phyloP scores from a whole-genome alignment of 2,329 filamentous ascomycete genomes.

The Trichoderma aggressivum region DNA sequence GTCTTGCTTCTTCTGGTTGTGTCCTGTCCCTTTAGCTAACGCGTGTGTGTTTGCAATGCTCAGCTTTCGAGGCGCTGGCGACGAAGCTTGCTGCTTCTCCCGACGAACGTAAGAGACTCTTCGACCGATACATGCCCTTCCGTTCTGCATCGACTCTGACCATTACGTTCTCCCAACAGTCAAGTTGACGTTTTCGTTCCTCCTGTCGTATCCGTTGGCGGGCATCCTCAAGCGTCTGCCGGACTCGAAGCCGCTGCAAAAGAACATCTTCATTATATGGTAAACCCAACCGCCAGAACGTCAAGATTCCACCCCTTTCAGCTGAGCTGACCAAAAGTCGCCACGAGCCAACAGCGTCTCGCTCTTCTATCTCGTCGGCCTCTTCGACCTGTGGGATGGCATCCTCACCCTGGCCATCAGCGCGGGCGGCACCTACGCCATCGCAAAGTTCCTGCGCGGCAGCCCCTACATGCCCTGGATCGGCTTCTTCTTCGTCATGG shows the following conservation, averaged over 20 bases:
- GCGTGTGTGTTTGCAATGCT: neutral
- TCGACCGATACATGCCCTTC: neutral
- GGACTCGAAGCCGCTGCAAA: conserved; percentile 75
- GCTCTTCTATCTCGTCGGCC: conserved; percentile 86
- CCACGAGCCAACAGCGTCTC: conserved; percentile 55
- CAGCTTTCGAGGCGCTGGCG: conserved; percentile 37
- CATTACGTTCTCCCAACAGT: conserved; percentile 51
- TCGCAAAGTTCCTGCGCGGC: conserved; percentile 72
- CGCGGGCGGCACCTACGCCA: conserved; percentile 74
- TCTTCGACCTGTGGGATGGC: conserved; percentile 90
- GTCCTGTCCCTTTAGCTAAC: conserved; percentile 5
- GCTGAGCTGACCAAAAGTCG: neutral
- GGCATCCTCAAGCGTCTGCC: conserved; percentile 86
- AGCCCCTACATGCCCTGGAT: conserved; percentile 98
- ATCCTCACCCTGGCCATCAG: conserved; percentile 76
- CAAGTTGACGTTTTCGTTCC: conserved; percentile 86
- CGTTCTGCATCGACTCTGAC: neutral
- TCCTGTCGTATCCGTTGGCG: conserved; percentile 89
- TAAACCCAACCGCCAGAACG: conserved; percentile 35
- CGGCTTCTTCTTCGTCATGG: conserved; percentile 90
- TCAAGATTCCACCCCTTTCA: neutral
- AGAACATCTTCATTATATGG: conserved; percentile 85
- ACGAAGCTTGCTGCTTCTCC: conserved; percentile 33
- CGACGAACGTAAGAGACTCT: conserved; percentile 37
- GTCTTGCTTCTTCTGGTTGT: neutral